Evolutionary conservation across 1,139 yeast genomes (phyloP).

Genomic region (Zygosaccharomyces sapae): DNA sequence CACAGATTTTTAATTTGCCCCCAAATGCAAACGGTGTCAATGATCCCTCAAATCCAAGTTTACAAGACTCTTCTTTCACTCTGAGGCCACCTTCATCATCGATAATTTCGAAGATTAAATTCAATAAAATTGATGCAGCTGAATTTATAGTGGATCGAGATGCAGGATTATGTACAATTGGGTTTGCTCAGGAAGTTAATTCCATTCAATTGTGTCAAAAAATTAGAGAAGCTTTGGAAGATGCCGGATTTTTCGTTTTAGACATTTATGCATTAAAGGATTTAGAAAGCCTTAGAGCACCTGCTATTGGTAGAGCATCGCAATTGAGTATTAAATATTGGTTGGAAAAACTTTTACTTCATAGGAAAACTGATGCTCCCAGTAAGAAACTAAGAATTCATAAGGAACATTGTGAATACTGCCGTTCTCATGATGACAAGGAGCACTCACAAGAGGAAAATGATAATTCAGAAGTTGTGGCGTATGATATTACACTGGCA

Average conservation of each 20-base stretch:
- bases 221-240: slow-evolving; percentile 16
- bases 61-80: not conserved
- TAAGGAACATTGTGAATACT: slow-evolving; percentile 38
- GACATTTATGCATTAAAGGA: slow-evolving; percentile 16
- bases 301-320: not conserved
- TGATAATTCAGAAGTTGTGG: slow-evolving; percentile 17
- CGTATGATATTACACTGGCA: slow-evolving; percentile 49
- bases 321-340: not conserved
- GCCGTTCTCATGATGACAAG: slow-evolving; percentile 28
- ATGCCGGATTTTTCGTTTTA: slow-evolving; percentile 20
- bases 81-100: slow-evolving; percentile 2
- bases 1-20: slow-evolving; percentile 19
- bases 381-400: slow-evolving; percentile 32
- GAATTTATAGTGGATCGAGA: slow-evolving; percentile 1
- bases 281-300: slow-evolving; percentile 8
- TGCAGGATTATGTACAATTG: slow-evolving; percentile 5
- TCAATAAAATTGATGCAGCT: slow-evolving; percentile 2
- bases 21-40: too few species aligned
- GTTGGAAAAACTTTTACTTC: slow-evolving; percentile 8
- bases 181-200: not conserved
- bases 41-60: not conserved
- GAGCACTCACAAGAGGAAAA: slow-evolving; percentile 6
- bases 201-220: not conserved
- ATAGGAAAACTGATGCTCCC: not conserved
- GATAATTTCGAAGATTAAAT: not conserved